These are phyloP conservation scores for Vigna unguiculata DNA, from an alignment of 306 rosid genomes.

Conservation along the genomic window DNA sequence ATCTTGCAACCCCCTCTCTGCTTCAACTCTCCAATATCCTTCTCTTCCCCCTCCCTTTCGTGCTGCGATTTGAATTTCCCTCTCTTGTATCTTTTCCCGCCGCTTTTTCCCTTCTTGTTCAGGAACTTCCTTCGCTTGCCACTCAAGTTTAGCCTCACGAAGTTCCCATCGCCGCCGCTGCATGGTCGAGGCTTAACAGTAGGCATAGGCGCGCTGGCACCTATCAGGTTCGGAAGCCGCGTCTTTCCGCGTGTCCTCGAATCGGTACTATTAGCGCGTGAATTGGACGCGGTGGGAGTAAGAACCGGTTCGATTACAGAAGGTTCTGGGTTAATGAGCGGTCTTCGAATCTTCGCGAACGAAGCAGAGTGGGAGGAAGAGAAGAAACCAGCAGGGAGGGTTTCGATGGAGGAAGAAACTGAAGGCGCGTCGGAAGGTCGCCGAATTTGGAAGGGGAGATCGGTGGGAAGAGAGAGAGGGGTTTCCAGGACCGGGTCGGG, in stretches of 20 bases:
- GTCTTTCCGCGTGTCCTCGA: constrained; percentile 42
- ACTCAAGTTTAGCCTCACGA: constrained; percentile 71
- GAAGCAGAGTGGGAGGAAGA: constrained; percentile 67
- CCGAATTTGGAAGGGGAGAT: constrained; percentile 70
- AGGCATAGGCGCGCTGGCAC: constrained; percentile 60
- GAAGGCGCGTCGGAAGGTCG: constrained; percentile 55
- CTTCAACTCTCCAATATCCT: constrained; percentile 41
- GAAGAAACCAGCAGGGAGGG: constrained; percentile 68
- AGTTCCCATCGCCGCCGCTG: constrained; percentile 70
- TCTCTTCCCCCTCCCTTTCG: constrained; percentile 44
- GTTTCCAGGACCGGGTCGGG: constrained; percentile 28
- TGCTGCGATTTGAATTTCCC: constrained; percentile 46
- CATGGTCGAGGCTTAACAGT: constrained; percentile 51
- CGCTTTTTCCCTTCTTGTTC: constrained; percentile 47
- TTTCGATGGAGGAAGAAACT: constrained; percentile 54
- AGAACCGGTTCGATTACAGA: constrained; percentile 40
- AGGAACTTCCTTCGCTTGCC: constrained; percentile 64
- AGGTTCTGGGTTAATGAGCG: constrained; percentile 51
- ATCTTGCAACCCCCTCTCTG: constrained; percentile 46
- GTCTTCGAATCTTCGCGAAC: constrained; percentile 65
- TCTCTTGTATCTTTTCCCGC: constrained; percentile 50
- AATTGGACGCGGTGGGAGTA: constrained; percentile 24
- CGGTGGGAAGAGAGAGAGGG: constrained; percentile 37
- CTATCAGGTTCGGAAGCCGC: constrained; percentile 64
- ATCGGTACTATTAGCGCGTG: constrained; percentile 14